phyloP scores from a whole-genome alignment of 441 rosid genomes.

The Mallotus japonicus region DNA sequence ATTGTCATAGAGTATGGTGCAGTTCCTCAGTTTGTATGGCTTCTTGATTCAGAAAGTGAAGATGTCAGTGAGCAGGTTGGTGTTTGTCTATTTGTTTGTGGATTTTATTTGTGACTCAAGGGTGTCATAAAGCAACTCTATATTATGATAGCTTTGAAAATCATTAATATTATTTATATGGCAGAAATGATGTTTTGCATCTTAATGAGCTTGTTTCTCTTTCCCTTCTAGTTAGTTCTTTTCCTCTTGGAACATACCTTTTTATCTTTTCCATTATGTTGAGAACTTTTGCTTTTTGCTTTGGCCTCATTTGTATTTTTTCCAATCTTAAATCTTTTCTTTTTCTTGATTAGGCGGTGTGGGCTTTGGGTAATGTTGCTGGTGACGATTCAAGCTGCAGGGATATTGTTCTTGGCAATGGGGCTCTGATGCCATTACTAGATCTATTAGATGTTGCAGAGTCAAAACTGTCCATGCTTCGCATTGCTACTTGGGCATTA shows the following conservation, averaged over 20 bases:
- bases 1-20: slow-evolving; percentile 72
- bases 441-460: slow-evolving; percentile 58
- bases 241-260: not conserved
- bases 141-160: not conserved
- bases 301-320: not conserved
- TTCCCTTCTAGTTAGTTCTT: not conserved
- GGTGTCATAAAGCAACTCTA: not conserved
- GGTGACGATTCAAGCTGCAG: slow-evolving; percentile 82
- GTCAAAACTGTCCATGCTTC: slow-evolving; percentile 74
- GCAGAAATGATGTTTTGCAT: not conserved
- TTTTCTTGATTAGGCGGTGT: slow-evolving; percentile 53
- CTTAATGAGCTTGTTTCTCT: not conserved
- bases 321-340: too few relatives aligned
- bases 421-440: slow-evolving; percentile 61
- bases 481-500: slow-evolving; percentile 89
- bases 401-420: slow-evolving; percentile 66
- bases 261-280: not conserved
- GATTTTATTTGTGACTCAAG: not conserved
- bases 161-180: not conserved
- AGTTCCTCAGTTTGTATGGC: slow-evolving; percentile 73
- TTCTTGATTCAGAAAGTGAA: slow-evolving; percentile 72
- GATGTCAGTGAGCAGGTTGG: slow-evolving; percentile 84
- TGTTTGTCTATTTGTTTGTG: slow-evolving; percentile 10
- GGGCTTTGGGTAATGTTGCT: slow-evolving; percentile 91
- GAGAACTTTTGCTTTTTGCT: not conserved